These are phyloP conservation scores for Paramarasmius palmivorus DNA, from an alignment of 1,284 basidiomycete species.

Conservation along the genomic window DNA sequence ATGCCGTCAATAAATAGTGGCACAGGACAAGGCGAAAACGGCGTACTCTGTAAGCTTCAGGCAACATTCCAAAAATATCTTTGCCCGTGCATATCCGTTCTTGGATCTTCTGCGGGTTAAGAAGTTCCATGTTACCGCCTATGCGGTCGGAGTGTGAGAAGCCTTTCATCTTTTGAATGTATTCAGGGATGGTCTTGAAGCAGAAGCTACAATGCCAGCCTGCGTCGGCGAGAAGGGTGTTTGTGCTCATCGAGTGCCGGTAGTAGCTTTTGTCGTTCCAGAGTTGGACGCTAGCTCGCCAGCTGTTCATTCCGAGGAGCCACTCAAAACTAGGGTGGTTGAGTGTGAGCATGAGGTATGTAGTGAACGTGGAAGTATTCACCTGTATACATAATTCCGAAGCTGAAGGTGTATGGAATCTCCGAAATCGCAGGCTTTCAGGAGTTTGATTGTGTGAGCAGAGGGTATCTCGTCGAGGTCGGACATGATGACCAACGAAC, in stretches of 20 bases:
- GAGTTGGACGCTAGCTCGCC: conserved; percentile 55
- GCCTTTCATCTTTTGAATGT: conserved; percentile 61
- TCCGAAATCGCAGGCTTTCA: conserved; percentile 61
- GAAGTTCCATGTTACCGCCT: conserved; percentile 50
- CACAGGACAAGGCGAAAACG: conserved; percentile 3
- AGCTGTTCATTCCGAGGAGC: conserved; percentile 52
- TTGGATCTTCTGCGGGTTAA: conserved; percentile 56
- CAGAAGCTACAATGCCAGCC: conserved; percentile 68
- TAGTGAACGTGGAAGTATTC: conserved; percentile 4
- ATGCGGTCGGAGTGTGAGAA: conserved; percentile 70
- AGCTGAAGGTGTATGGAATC: conserved; percentile 62
- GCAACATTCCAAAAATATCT: conserved; percentile 69
- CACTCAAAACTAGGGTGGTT: conserved; percentile 51
- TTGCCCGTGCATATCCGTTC: conserved; percentile 59
- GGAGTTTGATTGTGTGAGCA: conserved; percentile 52
- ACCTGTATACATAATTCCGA: conserved; percentile 66
- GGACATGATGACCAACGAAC: conserved; percentile 59
- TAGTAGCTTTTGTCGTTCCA: conserved; percentile 46
- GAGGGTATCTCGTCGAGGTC: conserved; percentile 74
- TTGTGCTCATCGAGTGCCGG: conserved; percentile 55
- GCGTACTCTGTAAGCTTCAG: conserved; percentile 59
- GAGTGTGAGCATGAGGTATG: neutral
- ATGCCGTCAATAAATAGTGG: neutral
- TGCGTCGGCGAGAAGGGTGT: conserved; percentile 58
- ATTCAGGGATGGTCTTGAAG: conserved; percentile 62